Percentiles rank a stretch among this genome's conserved stretches.
Conservation (phyloP, 345 rosid species). For the Geranium rotundifolium region DNA sequence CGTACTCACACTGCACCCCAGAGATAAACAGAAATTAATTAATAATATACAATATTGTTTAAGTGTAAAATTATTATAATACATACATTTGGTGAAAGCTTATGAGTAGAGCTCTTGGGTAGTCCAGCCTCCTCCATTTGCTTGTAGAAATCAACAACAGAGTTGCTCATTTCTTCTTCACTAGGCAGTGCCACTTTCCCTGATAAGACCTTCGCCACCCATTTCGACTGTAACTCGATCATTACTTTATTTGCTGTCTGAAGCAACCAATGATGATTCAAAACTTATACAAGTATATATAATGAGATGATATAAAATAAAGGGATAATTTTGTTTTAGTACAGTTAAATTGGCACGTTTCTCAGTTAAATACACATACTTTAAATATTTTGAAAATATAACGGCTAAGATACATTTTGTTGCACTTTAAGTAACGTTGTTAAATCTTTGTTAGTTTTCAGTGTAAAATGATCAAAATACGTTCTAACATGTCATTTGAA, state of each 20-base stretch:
- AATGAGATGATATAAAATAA: too few relatives aligned
- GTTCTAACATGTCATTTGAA: too few relatives aligned
- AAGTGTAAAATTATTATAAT: neutral
- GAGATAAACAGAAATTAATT: neutral
- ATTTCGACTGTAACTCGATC: slow-evolving; percentile 8
- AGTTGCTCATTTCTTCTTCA: slow-evolving; percentile 2
- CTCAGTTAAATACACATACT: too few relatives aligned
- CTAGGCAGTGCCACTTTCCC: slow-evolving; percentile 5
- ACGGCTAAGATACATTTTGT: too few relatives aligned
- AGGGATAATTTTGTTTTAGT: too few relatives aligned
- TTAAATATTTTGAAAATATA: too few relatives aligned
- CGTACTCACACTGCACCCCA: neutral
- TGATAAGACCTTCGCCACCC: slow-evolving; percentile 12
- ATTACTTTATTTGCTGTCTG: neutral
- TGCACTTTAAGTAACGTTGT: too few relatives aligned
- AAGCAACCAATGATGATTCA: too few relatives aligned
- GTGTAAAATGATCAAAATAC: too few relatives aligned
- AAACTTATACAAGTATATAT: too few relatives aligned
- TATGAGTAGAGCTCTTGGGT: slow-evolving; percentile 11
- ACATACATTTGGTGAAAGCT: neutral
- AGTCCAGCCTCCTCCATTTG: slow-evolving; percentile 5
- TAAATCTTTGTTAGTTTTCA: too few relatives aligned
- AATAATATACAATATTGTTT: neutral
- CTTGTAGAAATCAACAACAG: slow-evolving; percentile 4
- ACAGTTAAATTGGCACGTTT: too few relatives aligned